Evolutionary conservation across 1,284 basidiomycete species (phyloP), one percentile per base, ranked within the genome.

Genomic region (Tylopilus orsonianus): DNA sequence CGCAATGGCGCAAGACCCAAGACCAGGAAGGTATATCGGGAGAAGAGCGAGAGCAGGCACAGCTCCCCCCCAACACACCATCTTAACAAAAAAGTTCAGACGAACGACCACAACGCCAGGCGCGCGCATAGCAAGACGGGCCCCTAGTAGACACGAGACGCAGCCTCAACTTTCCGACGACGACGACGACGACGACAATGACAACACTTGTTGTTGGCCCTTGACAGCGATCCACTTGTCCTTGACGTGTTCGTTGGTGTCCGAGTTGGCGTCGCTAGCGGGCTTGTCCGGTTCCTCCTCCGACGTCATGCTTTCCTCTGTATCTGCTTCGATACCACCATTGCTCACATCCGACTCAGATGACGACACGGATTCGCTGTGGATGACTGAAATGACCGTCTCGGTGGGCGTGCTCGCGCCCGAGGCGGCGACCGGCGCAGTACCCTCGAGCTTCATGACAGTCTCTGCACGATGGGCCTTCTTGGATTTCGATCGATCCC

Each of bases 141-240:
- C 27, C 35, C 29, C 7, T 27, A 10, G 26, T 5, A 26, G 27
- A 50, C 34, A n/a, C 45, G 19, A 3, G 4, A 16, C 20, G 13
- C 29, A 18, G 12, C 30, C 29, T 64, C 35, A 60, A 0, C 43
- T 46, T 1, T 58, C 55, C 35, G n/a, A 43, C 19, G 60, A 41
- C 30, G 44, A 36, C 16, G 41, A 51, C 14, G 41, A 41, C n/a
- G 42, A 18, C 18, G 16, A 7, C 13, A 4, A 13, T 30, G 7
- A 13, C n/a, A n/a, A 38, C 24, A 23, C 24, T 13, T 54, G 53
- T 36, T 8, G 29, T 13, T 73, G 63, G 30, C 62, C 67, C 57
- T 77, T 73, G 58, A 90, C 80, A 23, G 85, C 73, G 46, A 90
- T 79, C 87, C 87, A 89, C 60, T 85, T 87, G 62, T 87, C 84